These are phyloP conservation scores for Magnolia sinica DNA, from an alignment of 164 flowering plant species.

Conservation along the genomic window DNA sequence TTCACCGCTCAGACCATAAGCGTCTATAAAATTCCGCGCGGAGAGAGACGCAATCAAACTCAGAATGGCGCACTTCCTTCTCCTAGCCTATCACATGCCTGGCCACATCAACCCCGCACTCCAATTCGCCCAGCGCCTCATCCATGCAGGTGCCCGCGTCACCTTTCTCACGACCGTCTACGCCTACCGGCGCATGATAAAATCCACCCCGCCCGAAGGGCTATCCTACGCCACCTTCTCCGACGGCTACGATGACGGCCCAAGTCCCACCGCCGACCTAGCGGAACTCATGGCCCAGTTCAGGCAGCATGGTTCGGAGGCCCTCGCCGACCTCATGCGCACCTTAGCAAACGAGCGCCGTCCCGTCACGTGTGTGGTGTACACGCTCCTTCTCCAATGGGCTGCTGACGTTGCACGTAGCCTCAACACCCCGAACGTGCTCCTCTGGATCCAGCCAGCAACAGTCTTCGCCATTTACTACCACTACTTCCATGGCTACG, in stretches of 20 bases:
- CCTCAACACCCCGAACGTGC: not conserved
- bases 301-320: not conserved
- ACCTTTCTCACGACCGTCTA: constrained; percentile 15
- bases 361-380: constrained; percentile 5
- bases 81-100: constrained; percentile 9
- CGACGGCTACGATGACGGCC: constrained; percentile 2
- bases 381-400: constrained; percentile 5
- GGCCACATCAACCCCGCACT: constrained; percentile 24
- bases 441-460: constrained; percentile 8
- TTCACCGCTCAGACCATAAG: no score
- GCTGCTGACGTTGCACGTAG: constrained; percentile 8
- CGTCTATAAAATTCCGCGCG: no score
- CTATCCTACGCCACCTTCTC: constrained; percentile 1
- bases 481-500: not conserved
- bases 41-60: no score
- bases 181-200: constrained; percentile 6
- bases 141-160: constrained; percentile 10
- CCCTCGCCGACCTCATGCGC: constrained; percentile 5
- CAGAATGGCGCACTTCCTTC: constrained; percentile 3
- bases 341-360: not conserved
- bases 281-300: not conserved
- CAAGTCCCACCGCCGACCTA: not conserved
- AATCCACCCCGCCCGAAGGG: not conserved
- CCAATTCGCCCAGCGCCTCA: constrained; percentile 17
- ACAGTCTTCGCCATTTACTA: constrained; percentile 7